Evolutionary conservation across 352 stramenopile species (phyloP).

Genomic region (Globisporangium paddicum): DNA sequence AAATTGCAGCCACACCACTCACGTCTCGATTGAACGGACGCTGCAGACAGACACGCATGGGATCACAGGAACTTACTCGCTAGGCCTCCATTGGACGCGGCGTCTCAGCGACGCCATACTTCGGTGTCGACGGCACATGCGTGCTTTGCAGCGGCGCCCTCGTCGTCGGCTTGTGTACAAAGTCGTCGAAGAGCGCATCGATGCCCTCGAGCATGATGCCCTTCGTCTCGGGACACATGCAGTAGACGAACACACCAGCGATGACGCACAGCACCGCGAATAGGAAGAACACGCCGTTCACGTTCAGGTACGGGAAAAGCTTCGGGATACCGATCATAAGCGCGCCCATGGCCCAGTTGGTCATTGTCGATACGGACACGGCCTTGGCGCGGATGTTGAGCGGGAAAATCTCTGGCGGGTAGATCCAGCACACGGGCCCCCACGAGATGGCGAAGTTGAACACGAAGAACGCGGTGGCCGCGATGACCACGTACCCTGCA

Average conservation of each 20-base stretch:
- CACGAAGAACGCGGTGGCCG: constrained; percentile 30
- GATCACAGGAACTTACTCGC: neutral
- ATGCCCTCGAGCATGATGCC: constrained; percentile 36
- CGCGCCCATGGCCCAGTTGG: constrained; percentile 28
- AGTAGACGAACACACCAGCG: constrained; percentile 30
- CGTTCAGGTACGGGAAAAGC: constrained; percentile 39
- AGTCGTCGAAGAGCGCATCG: constrained; percentile 26
- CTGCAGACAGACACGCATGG: neutral
- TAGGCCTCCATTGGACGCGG: constrained; percentile 5
- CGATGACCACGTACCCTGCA: constrained; percentile 32
- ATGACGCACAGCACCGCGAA: constrained; percentile 34
- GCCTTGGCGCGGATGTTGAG: constrained; percentile 37
- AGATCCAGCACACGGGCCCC: constrained; percentile 56
- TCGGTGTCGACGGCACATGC: constrained; percentile 8
- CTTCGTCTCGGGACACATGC: constrained; percentile 36
- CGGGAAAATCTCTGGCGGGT: constrained; percentile 55
- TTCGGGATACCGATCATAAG: constrained; percentile 42
- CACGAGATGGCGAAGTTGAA: constrained; percentile 56
- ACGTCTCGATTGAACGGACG: too few relatives aligned
- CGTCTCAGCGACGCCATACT: constrained; percentile 17
- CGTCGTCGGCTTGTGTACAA: neutral
- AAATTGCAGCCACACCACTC: neutral
- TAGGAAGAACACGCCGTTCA: constrained; percentile 51
- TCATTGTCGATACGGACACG: constrained; percentile 30
- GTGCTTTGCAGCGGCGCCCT: neutral